These are phyloP conservation scores for Chrysosphaeria jannelii DNA, from an alignment of 2,329 filamentous ascomycete genomes.

Conservation along the genomic window DNA sequence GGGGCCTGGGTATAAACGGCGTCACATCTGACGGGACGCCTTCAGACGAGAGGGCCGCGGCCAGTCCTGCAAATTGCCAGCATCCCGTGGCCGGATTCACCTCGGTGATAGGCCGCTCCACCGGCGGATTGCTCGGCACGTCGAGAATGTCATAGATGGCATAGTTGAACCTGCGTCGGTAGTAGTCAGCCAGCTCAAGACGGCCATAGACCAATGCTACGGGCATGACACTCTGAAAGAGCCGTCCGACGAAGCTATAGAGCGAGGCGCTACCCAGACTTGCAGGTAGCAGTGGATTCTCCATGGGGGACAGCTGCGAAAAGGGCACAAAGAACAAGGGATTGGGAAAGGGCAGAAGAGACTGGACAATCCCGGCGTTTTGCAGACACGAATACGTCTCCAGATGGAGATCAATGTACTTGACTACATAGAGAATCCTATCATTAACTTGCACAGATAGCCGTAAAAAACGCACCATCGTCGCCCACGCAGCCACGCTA, in stretches of 20 bases:
- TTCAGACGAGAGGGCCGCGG: conserved; percentile 1
- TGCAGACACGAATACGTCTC: conserved; percentile 20
- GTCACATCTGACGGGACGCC: conserved; percentile 1
- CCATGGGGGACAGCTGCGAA: conserved; percentile 16
- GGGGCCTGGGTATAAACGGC: conserved; percentile 1
- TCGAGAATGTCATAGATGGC: conserved; percentile 12
- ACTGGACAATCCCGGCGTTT: conserved; percentile 15
- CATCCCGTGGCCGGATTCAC: conserved; percentile 1
- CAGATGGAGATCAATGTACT: conserved; percentile 16
- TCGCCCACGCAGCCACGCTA: not conserved
- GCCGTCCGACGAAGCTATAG: conserved; percentile 14
- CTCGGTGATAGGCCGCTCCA: not conserved
- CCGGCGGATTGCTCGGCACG: conserved; percentile 6
- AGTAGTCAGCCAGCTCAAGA: not conserved
- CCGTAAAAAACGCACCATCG: not conserved
- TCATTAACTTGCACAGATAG: not conserved
- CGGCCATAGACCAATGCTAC: not conserved
- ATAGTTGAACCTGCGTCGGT: conserved; percentile 9
- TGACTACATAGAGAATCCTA: conserved; percentile 1
- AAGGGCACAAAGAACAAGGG: conserved; percentile 24
- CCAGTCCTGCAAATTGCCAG: conserved; percentile 2
- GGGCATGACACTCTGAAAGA: conserved; percentile 17
- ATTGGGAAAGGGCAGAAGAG: conserved; percentile 6
- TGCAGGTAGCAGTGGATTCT: conserved; percentile 15
- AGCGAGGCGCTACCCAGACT: conserved; percentile 10